Evolutionary conservation across 129 eudicot species (phyloP), one percentile per base, ranked within the genome.

Genomic region (Lonicera japonica): DNA sequence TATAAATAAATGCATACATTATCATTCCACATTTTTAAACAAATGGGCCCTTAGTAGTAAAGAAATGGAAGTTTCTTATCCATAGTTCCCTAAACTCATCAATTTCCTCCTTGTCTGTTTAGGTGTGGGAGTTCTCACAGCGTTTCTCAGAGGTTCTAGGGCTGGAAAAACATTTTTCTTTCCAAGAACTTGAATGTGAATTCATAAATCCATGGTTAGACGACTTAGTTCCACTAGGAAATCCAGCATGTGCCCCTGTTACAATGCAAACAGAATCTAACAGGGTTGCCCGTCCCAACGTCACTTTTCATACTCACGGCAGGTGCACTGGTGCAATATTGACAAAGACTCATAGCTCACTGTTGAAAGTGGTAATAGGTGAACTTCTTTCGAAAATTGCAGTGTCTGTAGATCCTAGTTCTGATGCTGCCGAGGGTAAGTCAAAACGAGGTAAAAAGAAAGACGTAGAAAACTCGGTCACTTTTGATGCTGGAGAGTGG

Each of bases 151-250:
- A 88, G 61, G 85, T 88, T 58, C 56, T 92, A 58, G 88, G 83
- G 41, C 70, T 88, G 56, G 86, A 74, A 69, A 64, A 73, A 43
- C 71, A 82, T 6, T 66, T 82, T 38, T 67, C 83, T 14, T 79
- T 87, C 64, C 83, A 83, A 21, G 79, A 85, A 34, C 71, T 92
- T 54, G 99, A 88, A 63, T 47, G 54, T 14, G 99, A 92, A 63
- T 79, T 92, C 23, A 67, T 75, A 43, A 76, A 77, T 73, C 96
- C 99, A 29, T 92, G 99, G 95, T 69, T 78, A 60, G 95, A 87
- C 43, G 59, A 71, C 58, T 29, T 55, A 48, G 77, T 62, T 22
- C 76, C 81, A n/a, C 25, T 67, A 20, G 77, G 24, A 57, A 56
- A 58, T 18, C 54, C 68, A 9, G 58, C 47, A 56, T 54, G 60